Base-by-base conservation (phyloP, 495 filamentous ascomycete genomes). In the Podospora tetraspora region DNA sequence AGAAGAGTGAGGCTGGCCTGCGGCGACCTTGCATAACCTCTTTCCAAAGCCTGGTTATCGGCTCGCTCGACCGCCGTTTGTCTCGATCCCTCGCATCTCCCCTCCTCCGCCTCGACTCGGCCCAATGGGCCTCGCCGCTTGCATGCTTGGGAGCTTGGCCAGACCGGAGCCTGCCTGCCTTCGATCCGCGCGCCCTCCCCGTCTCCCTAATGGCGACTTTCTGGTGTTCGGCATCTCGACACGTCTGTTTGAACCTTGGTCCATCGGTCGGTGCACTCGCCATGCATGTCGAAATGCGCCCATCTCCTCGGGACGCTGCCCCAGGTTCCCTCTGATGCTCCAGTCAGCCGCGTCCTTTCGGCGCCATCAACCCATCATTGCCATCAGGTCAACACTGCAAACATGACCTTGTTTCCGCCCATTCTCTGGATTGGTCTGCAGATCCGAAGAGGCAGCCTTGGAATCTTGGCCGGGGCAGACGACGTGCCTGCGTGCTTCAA, bases 1-100 rank as follows among this genome's bases (percentile, higher is more conserved):
- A 63, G 29, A 66, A 64, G 61, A 64, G 62, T 64, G 62, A 64
- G 62, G 62, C 62, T 64, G 62, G 22, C 24, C 11, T 25, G 27
- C 61, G 34, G 13, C 34, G 34, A 43, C 34, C 34, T 43, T 43
- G 34, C 34, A 43, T 43, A 5, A n/a, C 10, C 16, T 16, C 43
- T n/a, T n/a, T 19, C 13, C 12, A 37, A 13, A 43, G 34, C 13
- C 43, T 52, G 43, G 43, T 52, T 52, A 52, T 52, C 43, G n/a
- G 43, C 43, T 52, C 43, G 37, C 37, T 52, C 37, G 43, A 52
- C 43, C 43, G 43, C 43, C 43, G 16, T 52, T 52, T 52, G 43
- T 52, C 43, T 52, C 43, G 43, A 52, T 52, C 43, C 16, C 59
- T 60, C 59, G 22, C 59, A 60, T 19, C 12, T 7, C 22, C 1